Evolutionary conservation across 2,329 filamentous ascomycete species (phyloP), one percentile per base, ranked within the genome.

Genomic region (Pseudogymnoascus sp.): DNA sequence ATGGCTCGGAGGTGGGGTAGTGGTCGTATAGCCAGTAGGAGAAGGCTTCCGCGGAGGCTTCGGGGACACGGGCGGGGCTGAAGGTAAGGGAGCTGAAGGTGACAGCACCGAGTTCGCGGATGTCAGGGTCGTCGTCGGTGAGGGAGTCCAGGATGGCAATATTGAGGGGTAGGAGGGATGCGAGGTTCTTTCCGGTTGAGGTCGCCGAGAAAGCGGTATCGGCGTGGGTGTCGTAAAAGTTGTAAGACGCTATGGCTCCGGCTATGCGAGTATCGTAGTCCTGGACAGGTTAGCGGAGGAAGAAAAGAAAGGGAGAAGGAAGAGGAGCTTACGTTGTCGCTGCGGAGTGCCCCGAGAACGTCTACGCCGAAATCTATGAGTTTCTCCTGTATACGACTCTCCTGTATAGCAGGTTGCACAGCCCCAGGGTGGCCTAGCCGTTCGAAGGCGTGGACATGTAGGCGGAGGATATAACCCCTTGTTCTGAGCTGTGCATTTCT

Each of bases 81-180:
- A 56, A 19, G 29, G 50, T 56, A 33, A 56, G 26, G n/a, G 50
- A 56, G 29, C 50, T 56, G 29, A 56, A 56, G 26, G 50, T 56
- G 6, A 13, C n/a, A 2, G 86, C 83, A 6, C 87, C 88, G 0
- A 83, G 73, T 35, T 87, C 82, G 50, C 93, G 85, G 66, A 97
- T 83, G 64, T 97, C 92, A 66, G 96, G 91, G 71, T 97, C 93
- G 72, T 97, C 93, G 72, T 97, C 95, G 71, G 90, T 89, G 4
- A 96, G 80, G 53, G 86, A 80, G 71, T 91, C 87, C 74, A 95
- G 93, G 1, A 93, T 77, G 3, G 87, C 79, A 4, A 91, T 73
- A 61, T 89, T 82, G 31, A 84, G 77, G 1, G 83, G 77, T 1
- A 91, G 74, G 35, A 84, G 76, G 13, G 66, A 63, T n/a, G 65